Conservation (phyloP, 805 yeast species). For the Candida dajiaensis region DNA sequence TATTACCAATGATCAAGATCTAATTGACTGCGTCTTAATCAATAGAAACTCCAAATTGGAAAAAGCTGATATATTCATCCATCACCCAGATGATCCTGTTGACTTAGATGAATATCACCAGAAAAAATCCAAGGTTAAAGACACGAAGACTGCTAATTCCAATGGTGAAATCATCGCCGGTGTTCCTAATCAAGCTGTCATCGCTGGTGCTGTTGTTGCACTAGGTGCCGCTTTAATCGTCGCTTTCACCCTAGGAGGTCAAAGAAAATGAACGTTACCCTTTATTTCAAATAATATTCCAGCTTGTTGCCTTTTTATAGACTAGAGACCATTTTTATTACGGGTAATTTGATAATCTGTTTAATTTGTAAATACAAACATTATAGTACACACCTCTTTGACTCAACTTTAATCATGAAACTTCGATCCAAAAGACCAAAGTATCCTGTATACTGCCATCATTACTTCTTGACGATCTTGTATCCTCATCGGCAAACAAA, state of each 20-base stretch:
- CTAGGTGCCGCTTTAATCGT: constrained; percentile 54
- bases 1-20: constrained; percentile 67
- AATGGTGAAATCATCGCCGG: constrained; percentile 38
- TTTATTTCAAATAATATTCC: background rate
- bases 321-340: background rate
- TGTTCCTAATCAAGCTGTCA: constrained; percentile 50
- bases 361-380: background rate
- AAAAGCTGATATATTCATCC: constrained; percentile 69
- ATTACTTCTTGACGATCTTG: constrained; percentile 4
- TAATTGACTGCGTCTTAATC: constrained; percentile 64
- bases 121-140: constrained; percentile 11
- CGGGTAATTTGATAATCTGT: background rate
- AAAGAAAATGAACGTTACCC: background rate
- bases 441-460: constrained; percentile 4
- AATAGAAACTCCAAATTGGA: constrained; percentile 42
- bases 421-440: constrained; percentile 8
- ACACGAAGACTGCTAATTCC: constrained; percentile 3
- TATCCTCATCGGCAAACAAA: background rate
- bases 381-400: background rate
- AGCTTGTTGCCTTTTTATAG: background rate
- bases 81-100: constrained; percentile 50
- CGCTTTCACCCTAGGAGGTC: constrained; percentile 42
- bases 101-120: constrained; percentile 21
- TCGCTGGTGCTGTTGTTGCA: constrained; percentile 59
- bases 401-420: background rate